phyloP scores from a whole-genome alignment of 306 rosid genomes.

The Vicia faba region DNA sequence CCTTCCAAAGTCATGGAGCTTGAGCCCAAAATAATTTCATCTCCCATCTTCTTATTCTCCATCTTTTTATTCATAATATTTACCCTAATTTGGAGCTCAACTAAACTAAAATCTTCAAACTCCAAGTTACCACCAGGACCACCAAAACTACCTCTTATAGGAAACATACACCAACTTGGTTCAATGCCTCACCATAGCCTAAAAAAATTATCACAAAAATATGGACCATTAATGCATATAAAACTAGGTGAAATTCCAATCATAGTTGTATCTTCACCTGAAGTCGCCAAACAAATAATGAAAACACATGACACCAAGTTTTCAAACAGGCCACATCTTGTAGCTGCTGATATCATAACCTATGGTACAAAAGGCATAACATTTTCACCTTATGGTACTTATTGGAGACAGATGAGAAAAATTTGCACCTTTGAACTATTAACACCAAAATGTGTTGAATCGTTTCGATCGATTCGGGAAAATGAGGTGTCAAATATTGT shows the following conservation, averaged over 20 bases:
- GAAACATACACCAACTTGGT: constrained; percentile 44
- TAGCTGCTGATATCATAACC: constrained; percentile 31
- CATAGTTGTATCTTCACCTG: constrained; percentile 45
- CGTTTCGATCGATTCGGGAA: constrained; percentile 32
- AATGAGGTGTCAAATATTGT: constrained; percentile 33
- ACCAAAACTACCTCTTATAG: constrained; percentile 39
- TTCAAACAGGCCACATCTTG: constrained; percentile 38
- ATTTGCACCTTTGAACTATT: constrained; percentile 40
- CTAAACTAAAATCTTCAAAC: constrained; percentile 31
- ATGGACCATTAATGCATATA: constrained; percentile 43
- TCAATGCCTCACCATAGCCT: constrained; percentile 28
- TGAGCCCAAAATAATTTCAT: neutral
- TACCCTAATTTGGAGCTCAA: constrained; percentile 34
- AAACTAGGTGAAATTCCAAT: constrained; percentile 35
- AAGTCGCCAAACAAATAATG: constrained; percentile 46
- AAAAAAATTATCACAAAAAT: constrained; percentile 27
- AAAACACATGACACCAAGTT: constrained; percentile 40
- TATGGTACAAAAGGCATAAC: constrained; percentile 36
- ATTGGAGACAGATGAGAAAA: constrained; percentile 46
- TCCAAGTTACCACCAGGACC: constrained; percentile 47
- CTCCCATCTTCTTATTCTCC: constrained; percentile 15
- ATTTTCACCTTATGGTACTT: constrained; percentile 39
- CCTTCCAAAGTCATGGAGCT: constrained; percentile 19
- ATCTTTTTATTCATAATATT: constrained; percentile 34
- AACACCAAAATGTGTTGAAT: constrained; percentile 36